Percentiles rank a stretch among this genome's conserved stretches.
Evolutionary conservation across 371 early-diverging fungal species (phyloP).

Genomic region (Furculomyces boomerangus): DNA sequence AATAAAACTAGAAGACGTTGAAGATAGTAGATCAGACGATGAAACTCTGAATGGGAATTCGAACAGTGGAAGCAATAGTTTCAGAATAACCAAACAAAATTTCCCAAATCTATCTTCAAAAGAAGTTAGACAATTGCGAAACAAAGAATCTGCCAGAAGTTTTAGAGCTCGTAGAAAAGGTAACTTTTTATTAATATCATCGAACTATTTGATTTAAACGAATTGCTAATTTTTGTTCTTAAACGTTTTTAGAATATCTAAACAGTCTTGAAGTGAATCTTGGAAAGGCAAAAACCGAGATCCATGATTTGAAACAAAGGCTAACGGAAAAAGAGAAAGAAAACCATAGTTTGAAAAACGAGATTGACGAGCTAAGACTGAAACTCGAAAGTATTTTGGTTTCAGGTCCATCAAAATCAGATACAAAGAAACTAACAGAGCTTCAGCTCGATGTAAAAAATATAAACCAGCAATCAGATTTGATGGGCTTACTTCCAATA

Average conservation of each 20-base stretch:
- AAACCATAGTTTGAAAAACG: conserved; percentile 33
- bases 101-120: conserved; percentile 46
- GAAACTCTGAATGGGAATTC: too few species aligned
- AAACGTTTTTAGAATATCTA: conserved; percentile 35
- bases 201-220: neutral
- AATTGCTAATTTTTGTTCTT: neutral
- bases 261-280: conserved; percentile 61
- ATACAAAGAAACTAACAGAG: too few species aligned
- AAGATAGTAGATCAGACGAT: too few species aligned
- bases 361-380: conserved; percentile 24
- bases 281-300: conserved; percentile 38
- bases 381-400: conserved; percentile 5
- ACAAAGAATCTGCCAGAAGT: conserved; percentile 76
- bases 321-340: conserved; percentile 31
- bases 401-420: too few species aligned
- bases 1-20: too few species aligned
- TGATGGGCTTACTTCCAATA: too few species aligned
- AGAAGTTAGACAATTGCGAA: conserved; percentile 68
- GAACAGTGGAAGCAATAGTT: too few species aligned
- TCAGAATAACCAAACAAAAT: too few species aligned
- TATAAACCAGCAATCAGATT: too few species aligned
- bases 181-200: neutral
- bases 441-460: too few species aligned
- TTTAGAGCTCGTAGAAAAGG: conserved; percentile 72
- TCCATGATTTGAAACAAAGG: conserved; percentile 26